phyloP scores from a whole-genome alignment of 306 rosid species.

The Carpinus viminea region DNA sequence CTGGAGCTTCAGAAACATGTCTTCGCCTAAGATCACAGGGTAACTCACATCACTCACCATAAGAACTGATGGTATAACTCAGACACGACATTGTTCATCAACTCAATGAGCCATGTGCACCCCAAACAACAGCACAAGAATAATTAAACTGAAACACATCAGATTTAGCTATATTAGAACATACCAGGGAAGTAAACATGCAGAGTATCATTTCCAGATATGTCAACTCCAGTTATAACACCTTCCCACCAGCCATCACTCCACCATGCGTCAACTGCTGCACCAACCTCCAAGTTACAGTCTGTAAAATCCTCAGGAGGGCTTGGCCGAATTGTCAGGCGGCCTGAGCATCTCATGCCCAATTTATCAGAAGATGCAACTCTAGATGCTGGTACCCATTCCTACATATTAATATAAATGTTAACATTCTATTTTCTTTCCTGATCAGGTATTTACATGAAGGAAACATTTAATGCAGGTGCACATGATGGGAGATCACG shows the following conservation, averaged over 20 bases:
- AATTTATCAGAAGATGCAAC: slow-evolving; percentile 72
- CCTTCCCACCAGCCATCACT: slow-evolving; percentile 95
- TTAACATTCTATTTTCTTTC: slow-evolving; percentile 24
- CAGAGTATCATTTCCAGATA: slow-evolving; percentile 41
- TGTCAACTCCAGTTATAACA: slow-evolving; percentile 49
- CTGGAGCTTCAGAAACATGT: slow-evolving; percentile 41
- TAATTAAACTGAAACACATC: neutral
- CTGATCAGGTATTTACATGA: slow-evolving; percentile 13
- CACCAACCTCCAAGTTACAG: slow-evolving; percentile 51
- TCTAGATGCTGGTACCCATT: slow-evolving; percentile 66
- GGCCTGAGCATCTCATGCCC: slow-evolving; percentile 67
- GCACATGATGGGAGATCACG: neutral
- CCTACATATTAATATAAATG: slow-evolving; percentile 49
- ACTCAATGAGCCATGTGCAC: slow-evolving; percentile 25
- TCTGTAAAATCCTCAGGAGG: slow-evolving; percentile 41
- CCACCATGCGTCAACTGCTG: slow-evolving; percentile 81
- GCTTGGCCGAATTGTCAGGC: slow-evolving; percentile 65
- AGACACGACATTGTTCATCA: slow-evolving; percentile 25
- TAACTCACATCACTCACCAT: slow-evolving; percentile 33
- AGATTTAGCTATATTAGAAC: slow-evolving; percentile 16
- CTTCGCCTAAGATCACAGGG: slow-evolving; percentile 57
- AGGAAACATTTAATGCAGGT: slow-evolving; percentile 15
- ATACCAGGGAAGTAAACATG: slow-evolving; percentile 74
- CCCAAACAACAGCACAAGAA: slow-evolving; percentile 3
- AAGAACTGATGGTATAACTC: slow-evolving; percentile 5